A percentile compares a stretch with the other conserved stretches of the same genome.
Conservation (phyloP, 106 monocot species). For the Dioscorea alata region DNA sequence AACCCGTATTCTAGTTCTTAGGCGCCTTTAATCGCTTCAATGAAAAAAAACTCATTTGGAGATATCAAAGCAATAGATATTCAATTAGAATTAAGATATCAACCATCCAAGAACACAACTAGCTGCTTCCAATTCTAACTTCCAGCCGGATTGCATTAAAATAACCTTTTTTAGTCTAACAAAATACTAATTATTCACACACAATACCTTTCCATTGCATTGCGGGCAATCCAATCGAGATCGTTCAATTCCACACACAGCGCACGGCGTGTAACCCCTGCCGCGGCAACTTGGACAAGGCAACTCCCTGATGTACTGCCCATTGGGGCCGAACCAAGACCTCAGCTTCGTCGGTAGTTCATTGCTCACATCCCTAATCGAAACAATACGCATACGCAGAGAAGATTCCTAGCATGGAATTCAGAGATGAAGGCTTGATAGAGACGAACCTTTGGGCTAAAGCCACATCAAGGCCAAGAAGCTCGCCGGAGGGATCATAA, state of each 20-base stretch:
- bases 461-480: conserved; percentile 49
- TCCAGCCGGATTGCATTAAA: no score
- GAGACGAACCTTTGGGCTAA: conserved; percentile 22
- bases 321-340: conserved; percentile 98
- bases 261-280: conserved; percentile 88
- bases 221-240: conserved; percentile 71
- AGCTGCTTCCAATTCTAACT: no score
- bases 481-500: conserved; percentile 45
- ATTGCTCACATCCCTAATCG: conserved; percentile 31
- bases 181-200: no score
- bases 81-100: no score
- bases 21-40: no score
- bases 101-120: no score
- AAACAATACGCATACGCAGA: not conserved
- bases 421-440: not conserved
- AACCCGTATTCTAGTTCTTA: no score
- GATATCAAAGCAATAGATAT: no score
- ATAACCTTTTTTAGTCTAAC: no score
- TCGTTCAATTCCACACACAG: conserved; percentile 79
- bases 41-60: no score
- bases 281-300: conserved; percentile 95
- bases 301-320: conserved; percentile 90
- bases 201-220: conserved; percentile 77
- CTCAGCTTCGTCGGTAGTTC: conserved; percentile 34
- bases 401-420: not conserved